Percentiles rank a stretch among this genome's conserved stretches.
phyloP scores from a whole-genome alignment of 2,329 filamentous ascomycete species.

The Corynespora cassiicola region DNA sequence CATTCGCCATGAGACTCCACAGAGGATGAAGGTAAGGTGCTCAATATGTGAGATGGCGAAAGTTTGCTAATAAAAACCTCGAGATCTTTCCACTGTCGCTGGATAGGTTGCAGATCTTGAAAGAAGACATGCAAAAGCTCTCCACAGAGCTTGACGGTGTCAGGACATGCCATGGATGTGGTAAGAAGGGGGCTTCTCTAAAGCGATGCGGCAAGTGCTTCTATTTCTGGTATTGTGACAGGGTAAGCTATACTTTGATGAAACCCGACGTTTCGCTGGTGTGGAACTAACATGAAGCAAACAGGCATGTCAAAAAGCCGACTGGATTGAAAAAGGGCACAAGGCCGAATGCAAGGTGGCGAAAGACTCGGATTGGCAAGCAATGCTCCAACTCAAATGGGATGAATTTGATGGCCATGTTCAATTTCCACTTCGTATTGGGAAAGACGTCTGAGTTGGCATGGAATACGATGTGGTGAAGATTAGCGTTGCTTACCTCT shows the following conservation, averaged over 20 bases:
- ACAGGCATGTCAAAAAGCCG: constrained; percentile 20
- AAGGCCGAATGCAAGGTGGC: constrained; percentile 23
- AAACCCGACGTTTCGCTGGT: constrained; percentile 10
- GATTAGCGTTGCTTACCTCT: no score
- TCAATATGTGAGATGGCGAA: no score
- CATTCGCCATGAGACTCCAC: constrained; percentile 20
- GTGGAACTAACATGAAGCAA: constrained; percentile 15
- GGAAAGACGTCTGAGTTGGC: no score
- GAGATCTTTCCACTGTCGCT: constrained; percentile 27
- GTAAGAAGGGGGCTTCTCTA: constrained; percentile 17
- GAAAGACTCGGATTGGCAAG: constrained; percentile 20
- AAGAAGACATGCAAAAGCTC: constrained; percentile 19
- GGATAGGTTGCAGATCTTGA: constrained; percentile 19
- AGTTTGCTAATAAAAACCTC: constrained; percentile 10
- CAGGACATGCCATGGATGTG: constrained; percentile 23
- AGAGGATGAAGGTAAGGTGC: constrained; percentile 25
- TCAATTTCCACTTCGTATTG: no score
- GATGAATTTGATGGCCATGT: no score
- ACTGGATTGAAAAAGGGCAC: constrained; percentile 21
- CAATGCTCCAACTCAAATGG: constrained; percentile 13
- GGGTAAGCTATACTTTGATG: constrained; percentile 16
- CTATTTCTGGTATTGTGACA: constrained; percentile 27
- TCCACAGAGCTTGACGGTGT: constrained; percentile 18
- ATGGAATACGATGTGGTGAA: no score
- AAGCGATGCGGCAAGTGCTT: constrained; percentile 24